Percentiles rank a stretch among this genome's conserved stretches.
phyloP scores from a whole-genome alignment of 2,329 filamentous ascomycete species.

The Ophiostoma triangulosporum region DNA sequence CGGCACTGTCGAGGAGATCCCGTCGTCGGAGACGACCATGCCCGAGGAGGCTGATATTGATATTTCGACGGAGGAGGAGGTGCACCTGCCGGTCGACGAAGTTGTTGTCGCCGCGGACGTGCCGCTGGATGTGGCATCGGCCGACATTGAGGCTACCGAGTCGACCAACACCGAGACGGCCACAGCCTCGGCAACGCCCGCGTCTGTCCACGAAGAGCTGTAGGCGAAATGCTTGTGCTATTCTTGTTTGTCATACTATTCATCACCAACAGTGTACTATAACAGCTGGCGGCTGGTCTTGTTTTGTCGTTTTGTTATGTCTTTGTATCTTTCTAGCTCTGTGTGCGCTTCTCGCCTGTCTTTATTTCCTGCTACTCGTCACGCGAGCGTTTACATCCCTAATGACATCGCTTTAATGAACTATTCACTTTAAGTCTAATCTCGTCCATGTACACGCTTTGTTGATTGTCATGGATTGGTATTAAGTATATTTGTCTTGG shows the following conservation, averaged over 20 bases:
- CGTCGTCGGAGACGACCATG: conserved; percentile 12
- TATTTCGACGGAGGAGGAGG: not conserved
- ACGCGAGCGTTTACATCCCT: no score
- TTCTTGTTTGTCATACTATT: not conserved
- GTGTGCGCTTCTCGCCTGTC: no score
- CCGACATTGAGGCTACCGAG: conserved; percentile 1
- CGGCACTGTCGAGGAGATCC: conserved; percentile 1
- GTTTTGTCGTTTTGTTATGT: not conserved
- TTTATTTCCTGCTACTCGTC: no score
- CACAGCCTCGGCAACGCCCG: not conserved
- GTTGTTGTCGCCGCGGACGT: conserved; percentile 10
- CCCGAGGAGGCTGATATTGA: conserved; percentile 11
- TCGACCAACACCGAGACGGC: conserved; percentile 1
- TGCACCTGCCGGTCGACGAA: conserved; percentile 14
- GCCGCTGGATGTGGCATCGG: conserved; percentile 6
- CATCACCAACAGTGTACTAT: not conserved
- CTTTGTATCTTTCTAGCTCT: no score
- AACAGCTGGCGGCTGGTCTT: not conserved
- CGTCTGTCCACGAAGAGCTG: not conserved
- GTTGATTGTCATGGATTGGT: no score
- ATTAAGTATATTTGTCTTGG: no score
- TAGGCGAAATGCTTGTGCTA: not conserved
- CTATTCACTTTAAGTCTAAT: no score
- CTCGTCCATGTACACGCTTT: no score
- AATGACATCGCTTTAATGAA: no score